Evolutionary conservation across 495 filamentous ascomycete genomes (phyloP).

Genomic region (Evernia prunastri): DNA sequence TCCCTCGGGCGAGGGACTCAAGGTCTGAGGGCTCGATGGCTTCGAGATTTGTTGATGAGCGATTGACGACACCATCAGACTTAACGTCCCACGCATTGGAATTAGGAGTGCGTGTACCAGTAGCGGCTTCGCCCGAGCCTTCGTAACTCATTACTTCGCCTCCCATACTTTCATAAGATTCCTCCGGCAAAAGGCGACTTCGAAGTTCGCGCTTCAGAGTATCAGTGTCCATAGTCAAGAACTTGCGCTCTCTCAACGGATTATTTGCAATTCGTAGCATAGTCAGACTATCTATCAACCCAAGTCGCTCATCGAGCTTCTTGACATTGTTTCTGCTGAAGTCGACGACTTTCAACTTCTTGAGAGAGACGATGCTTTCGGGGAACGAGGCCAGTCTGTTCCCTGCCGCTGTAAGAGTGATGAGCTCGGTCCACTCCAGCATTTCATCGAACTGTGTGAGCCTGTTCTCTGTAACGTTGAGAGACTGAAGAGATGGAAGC

Average conservation of each 20-base stretch:
- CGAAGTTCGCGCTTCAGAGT: slow-evolving; percentile 74
- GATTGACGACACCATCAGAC: slow-evolving; percentile 64
- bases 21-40: slow-evolving; percentile 43
- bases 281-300: slow-evolving; percentile 68
- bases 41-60: slow-evolving; percentile 57
- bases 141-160: slow-evolving; percentile 28
- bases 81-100: slow-evolving; percentile 53
- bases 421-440: slow-evolving; percentile 61
- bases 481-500: slow-evolving; percentile 65
- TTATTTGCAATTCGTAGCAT: slow-evolving; percentile 75
- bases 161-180: slow-evolving; percentile 36
- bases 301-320: slow-evolving; percentile 66
- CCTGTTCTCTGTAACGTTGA: slow-evolving; percentile 71
- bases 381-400: slow-evolving; percentile 73
- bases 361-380: slow-evolving; percentile 59
- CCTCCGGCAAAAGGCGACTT: slow-evolving; percentile 56
- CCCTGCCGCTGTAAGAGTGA: slow-evolving; percentile 68
- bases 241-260: slow-evolving; percentile 78
- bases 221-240: slow-evolving; percentile 69
- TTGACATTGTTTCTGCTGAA: slow-evolving; percentile 79
- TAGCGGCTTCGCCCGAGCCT: slow-evolving; percentile 34
- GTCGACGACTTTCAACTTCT: slow-evolving; percentile 64
- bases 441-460: slow-evolving; percentile 65
- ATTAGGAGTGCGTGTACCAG: background rate
- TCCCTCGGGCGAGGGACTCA: slow-evolving; percentile 35